Evolutionary conservation across 257 asterid genomes (phyloP).

Genomic region (Craterostigma plantagineum): DNA sequence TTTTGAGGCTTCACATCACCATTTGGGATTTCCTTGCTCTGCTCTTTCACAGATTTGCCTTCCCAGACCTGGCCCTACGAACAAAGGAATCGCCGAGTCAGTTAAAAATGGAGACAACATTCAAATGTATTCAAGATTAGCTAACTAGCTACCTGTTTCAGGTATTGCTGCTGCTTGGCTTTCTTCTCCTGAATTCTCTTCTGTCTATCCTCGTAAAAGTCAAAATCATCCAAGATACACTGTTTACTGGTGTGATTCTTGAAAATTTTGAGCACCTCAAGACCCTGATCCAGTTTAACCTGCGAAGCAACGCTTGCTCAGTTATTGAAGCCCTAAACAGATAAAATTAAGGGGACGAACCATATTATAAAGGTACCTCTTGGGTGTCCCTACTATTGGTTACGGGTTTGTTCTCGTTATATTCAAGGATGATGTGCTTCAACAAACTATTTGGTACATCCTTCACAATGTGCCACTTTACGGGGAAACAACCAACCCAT

Average conservation of each 20-base stretch:
- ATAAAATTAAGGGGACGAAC: no score
- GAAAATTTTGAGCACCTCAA: conserved; percentile 23
- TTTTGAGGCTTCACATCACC: conserved; percentile 9
- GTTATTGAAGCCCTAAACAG: no score
- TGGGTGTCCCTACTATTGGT: conserved; percentile 36
- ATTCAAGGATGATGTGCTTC: conserved; percentile 24
- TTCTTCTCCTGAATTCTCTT: conserved; percentile 19
- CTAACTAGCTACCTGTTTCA: conserved; percentile 10
- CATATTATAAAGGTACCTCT: conserved; percentile 14
- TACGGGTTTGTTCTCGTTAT: conserved; percentile 28
- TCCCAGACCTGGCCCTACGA: conserved; percentile 12
- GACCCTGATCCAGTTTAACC: conserved; percentile 23
- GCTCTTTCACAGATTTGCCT: conserved; percentile 12
- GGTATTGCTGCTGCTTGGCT: conserved; percentile 16
- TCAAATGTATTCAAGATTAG: not conserved
- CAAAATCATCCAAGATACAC: conserved; percentile 27
- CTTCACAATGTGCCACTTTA: conserved; percentile 34
- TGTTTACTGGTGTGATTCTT: conserved; percentile 23
- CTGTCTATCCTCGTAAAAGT: conserved; percentile 30
- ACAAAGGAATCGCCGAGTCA: no score
- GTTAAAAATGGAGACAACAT: no score
- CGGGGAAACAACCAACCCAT: conserved; percentile 33
- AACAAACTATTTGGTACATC: conserved; percentile 28
- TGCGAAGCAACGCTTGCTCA: not conserved
- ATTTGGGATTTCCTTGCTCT: conserved; percentile 11